Evolutionary conservation across 2,329 filamentous ascomycete species (phyloP).

Genomic region (Ophiocordyceps sinensis): DNA sequence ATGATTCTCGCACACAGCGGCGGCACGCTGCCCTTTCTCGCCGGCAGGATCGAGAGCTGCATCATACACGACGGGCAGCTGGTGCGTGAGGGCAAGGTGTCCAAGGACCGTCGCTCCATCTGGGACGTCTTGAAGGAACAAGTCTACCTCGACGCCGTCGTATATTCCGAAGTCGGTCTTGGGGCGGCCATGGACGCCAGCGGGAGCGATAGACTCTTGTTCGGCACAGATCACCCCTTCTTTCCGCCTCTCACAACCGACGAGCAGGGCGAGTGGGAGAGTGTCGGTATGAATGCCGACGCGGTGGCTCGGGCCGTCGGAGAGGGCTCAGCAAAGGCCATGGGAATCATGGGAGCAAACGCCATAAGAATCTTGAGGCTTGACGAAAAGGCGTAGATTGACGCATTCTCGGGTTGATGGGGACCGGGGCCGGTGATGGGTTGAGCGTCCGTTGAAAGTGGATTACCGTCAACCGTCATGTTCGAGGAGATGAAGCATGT

Average conservation of each 20-base stretch:
- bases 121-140: conserved; percentile 52
- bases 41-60: conserved; percentile 78
- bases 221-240: conserved; percentile 74
- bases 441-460: no score
- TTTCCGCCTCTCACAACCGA: conserved; percentile 59
- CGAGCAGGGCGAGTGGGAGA: conserved; percentile 53
- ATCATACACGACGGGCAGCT: conserved; percentile 70
- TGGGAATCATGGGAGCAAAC: conserved; percentile 45
- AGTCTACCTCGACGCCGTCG: conserved; percentile 76
- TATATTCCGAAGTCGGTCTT: conserved; percentile 63
- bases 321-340: conserved; percentile 26
- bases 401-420: neutral
- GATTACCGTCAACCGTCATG: no score
- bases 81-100: conserved; percentile 43
- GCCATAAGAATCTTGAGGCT: conserved; percentile 36
- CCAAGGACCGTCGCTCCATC: conserved; percentile 30
- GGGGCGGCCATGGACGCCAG: conserved; percentile 55
- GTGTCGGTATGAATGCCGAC: conserved; percentile 38
- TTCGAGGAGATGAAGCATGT: no score
- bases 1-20: conserved; percentile 80
- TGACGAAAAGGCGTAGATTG: conserved; percentile 8
- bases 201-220: conserved; percentile 58
- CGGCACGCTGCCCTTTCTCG: conserved; percentile 77
- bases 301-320: conserved; percentile 40
- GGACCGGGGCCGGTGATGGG: no score